These are phyloP conservation scores for Cytospora mali DNA, from an alignment of 2,329 filamentous ascomycete species.

Conservation along the genomic window DNA sequence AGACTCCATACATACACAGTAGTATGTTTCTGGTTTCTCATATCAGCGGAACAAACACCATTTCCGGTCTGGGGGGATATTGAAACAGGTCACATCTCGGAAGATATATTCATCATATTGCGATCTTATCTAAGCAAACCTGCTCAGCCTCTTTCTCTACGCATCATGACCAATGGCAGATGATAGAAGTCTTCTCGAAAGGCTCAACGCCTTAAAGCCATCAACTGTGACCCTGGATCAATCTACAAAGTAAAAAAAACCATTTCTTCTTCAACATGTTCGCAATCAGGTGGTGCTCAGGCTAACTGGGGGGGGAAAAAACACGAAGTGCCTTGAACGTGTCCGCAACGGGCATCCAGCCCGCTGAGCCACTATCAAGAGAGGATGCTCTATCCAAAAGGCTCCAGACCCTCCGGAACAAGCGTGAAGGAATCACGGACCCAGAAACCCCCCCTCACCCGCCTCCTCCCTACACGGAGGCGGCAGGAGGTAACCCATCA, in stretches of 20 bases:
- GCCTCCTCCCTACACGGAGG: slow-evolving; percentile 24
- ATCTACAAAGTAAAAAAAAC: slow-evolving; percentile 48
- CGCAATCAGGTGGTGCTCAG: slow-evolving; percentile 5
- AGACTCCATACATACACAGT: neutral
- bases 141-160: neutral
- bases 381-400: slow-evolving; percentile 57
- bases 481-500: neutral
- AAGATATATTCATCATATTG: neutral
- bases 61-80: neutral
- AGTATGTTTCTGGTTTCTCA: neutral
- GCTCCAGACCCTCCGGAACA: slow-evolving; percentile 53
- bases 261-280: neutral
- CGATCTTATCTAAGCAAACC: neutral
- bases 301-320: slow-evolving; percentile 24
- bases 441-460: slow-evolving; percentile 5
- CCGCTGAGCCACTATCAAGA: slow-evolving; percentile 46
- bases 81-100: neutral
- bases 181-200: slow-evolving; percentile 54
- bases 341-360: slow-evolving; percentile 44
- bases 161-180: slow-evolving; percentile 20
- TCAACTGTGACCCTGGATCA: slow-evolving; percentile 40
- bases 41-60: neutral
- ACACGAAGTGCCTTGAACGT: slow-evolving; percentile 31
- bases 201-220: slow-evolving; percentile 56
- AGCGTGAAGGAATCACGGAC: slow-evolving; percentile 32